Conservation (phyloP, 352 stramenopile species). For the Aphanomyces cochlioides region DNA sequence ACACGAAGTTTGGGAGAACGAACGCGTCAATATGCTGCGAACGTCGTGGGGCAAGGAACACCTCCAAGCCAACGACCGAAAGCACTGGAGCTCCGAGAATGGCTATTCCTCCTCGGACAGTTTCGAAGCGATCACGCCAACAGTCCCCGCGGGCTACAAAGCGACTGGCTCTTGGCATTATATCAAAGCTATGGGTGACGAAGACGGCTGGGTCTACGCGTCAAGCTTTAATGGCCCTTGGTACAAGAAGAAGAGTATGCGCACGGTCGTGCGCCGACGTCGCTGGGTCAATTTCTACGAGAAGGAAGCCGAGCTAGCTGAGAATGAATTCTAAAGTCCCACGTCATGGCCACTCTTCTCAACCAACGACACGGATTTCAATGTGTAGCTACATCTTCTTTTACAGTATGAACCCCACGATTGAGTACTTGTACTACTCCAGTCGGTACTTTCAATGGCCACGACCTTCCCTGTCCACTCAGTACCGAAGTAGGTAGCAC, state of each 20-base stretch:
- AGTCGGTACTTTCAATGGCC: no score
- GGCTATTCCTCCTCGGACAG: conserved; percentile 29
- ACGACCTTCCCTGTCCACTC: no score
- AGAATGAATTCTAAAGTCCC: conserved; percentile 15
- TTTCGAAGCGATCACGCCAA: conserved; percentile 35
- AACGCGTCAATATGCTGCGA: conserved; percentile 28
- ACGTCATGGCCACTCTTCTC: neutral
- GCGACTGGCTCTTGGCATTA: conserved; percentile 36
- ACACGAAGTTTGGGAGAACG: conserved; percentile 45
- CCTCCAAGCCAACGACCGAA: conserved; percentile 11
- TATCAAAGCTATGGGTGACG: conserved; percentile 36
- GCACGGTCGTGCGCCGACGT: conserved; percentile 35
- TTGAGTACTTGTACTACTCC: no score
- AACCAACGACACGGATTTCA: no score
- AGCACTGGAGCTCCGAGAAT: conserved; percentile 35
- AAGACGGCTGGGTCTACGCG: conserved; percentile 43
- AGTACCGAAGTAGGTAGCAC: no score
- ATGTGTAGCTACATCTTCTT: no score
- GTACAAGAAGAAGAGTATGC: conserved; percentile 34
- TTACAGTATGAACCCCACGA: no score
- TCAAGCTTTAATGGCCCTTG: conserved; percentile 39
- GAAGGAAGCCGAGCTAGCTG: neutral
- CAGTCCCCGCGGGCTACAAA: conserved; percentile 31
- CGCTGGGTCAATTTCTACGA: conserved; percentile 34
- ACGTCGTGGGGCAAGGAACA: conserved; percentile 6